Evolutionary conservation across 2,329 filamentous ascomycete species (phyloP).

Genomic region (Colletotrichum limetticola): DNA sequence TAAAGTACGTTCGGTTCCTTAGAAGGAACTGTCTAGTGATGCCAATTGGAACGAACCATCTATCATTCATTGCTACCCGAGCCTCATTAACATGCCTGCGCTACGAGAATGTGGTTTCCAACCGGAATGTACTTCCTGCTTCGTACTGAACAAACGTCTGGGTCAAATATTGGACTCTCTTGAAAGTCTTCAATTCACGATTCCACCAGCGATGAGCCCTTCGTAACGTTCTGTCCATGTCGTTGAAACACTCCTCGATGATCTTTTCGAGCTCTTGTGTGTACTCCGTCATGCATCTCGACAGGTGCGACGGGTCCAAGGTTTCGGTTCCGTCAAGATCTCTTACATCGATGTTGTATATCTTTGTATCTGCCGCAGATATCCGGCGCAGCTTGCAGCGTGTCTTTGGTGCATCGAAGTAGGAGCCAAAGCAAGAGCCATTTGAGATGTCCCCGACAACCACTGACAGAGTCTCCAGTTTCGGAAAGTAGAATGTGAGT

Average conservation of each 20-base stretch:
- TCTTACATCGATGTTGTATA: neutral
- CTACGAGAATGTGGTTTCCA: neutral
- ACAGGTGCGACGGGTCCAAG: neutral
- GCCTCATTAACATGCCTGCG: neutral
- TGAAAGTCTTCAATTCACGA: neutral
- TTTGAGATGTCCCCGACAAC: neutral
- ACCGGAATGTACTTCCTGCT: neutral
- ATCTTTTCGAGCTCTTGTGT: neutral
- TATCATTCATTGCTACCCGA: too few relatives aligned
- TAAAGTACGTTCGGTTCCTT: neutral
- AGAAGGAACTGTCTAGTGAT: neutral
- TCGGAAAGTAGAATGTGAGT: conserved; percentile 6
- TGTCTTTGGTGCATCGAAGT: conserved; percentile 3
- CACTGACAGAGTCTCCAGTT: conserved; percentile 7
- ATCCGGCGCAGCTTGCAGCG: conserved; percentile 6
- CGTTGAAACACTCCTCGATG: neutral
- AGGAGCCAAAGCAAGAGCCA: neutral
- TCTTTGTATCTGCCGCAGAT: neutral
- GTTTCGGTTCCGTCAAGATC: neutral
- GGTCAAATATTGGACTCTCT: neutral
- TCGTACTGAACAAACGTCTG: neutral
- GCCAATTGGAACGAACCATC: neutral
- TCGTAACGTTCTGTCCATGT: neutral
- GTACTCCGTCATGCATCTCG: neutral
- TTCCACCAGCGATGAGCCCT: conserved; percentile 5